A percentile compares a stretch with the other conserved stretches of the same genome.
These are phyloP conservation scores for Talaromyces wortmannii DNA, from an alignment of 495 filamentous ascomycete genomes.

Conservation along the genomic window DNA sequence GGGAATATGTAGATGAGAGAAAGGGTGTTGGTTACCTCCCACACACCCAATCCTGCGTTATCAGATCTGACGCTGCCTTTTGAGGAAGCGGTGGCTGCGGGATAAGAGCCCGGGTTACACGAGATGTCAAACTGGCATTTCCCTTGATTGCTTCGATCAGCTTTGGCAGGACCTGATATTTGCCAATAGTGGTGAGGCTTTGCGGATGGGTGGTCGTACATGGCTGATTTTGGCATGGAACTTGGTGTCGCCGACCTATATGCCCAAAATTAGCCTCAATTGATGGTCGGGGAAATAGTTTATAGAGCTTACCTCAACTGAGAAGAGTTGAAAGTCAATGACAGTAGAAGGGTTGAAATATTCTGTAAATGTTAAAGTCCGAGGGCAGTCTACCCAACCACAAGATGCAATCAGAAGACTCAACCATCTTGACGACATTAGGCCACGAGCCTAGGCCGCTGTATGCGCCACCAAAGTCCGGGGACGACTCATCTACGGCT, in stretches of 20 bases:
- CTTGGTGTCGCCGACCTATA: conserved; percentile 1
- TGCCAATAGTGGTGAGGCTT: not conserved
- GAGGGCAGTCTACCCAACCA: conserved; percentile 43
- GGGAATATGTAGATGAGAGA: not conserved
- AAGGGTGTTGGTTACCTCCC: not conserved
- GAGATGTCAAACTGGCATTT: not conserved
- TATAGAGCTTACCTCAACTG: conserved; percentile 13
- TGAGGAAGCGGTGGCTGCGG: not conserved
- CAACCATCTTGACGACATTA: conserved; percentile 54
- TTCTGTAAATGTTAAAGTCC: conserved; percentile 28
- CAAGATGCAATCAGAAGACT: conserved; percentile 63
- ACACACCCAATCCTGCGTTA: not conserved
- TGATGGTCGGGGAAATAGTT: not conserved
- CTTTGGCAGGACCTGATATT: not conserved
- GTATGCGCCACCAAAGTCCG: conserved; percentile 68
- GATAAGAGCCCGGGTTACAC: not conserved
- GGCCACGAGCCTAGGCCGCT: conserved; percentile 57
- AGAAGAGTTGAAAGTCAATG: conserved; percentile 35
- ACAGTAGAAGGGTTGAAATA: conserved; percentile 11
- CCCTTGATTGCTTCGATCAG: not conserved
- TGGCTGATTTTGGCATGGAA: conserved; percentile 23
- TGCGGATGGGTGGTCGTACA: conserved; percentile 4
- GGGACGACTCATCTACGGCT: conserved; percentile 53
- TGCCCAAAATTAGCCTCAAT: not conserved
- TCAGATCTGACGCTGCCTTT: not conserved